phyloP scores from a whole-genome alignment of 2,329 filamentous ascomycete genomes.

The Catunica adiposa region DNA sequence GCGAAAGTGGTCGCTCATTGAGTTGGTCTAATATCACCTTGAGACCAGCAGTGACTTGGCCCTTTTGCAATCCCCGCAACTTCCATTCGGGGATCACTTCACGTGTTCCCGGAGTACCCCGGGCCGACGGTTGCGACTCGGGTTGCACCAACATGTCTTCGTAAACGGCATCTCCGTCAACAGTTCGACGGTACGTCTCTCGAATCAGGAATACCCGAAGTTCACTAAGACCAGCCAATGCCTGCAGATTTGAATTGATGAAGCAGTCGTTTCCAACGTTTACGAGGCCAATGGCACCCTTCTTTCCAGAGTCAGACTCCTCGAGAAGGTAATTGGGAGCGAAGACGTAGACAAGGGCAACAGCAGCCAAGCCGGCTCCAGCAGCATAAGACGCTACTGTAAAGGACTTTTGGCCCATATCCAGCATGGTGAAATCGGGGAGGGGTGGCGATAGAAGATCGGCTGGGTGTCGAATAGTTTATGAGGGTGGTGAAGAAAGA shows the following conservation, averaged over 20 bases:
- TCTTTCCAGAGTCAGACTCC: slow-evolving; percentile 52
- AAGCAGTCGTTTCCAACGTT: slow-evolving; percentile 94
- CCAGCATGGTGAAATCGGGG: neutral
- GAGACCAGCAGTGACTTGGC: slow-evolving; percentile 67
- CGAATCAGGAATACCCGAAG: slow-evolving; percentile 82
- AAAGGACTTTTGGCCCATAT: slow-evolving; percentile 23
- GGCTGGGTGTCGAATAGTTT: neutral
- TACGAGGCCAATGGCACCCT: slow-evolving; percentile 70
- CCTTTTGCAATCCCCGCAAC: slow-evolving; percentile 54
- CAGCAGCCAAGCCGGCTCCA: slow-evolving; percentile 83
- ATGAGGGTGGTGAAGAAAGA: neutral
- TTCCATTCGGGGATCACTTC: slow-evolving; percentile 38
- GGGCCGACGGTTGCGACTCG: slow-evolving; percentile 18
- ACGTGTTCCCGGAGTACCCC: neutral
- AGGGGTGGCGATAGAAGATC: neutral
- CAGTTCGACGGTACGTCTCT: slow-evolving; percentile 67
- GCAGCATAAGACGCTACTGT: slow-evolving; percentile 70
- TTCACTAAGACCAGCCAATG: slow-evolving; percentile 76
- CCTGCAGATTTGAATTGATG: slow-evolving; percentile 93
- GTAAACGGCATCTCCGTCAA: slow-evolving; percentile 68
- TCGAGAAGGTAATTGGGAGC: slow-evolving; percentile 94
- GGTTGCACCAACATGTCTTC: slow-evolving; percentile 37
- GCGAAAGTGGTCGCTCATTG: slow-evolving; percentile 85
- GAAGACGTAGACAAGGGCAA: slow-evolving; percentile 93
- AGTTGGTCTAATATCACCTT: slow-evolving; percentile 86